These are phyloP conservation scores for Diaporthe ilicicola DNA, from an alignment of 2,329 filamentous ascomycete species.

Conservation along the genomic window DNA sequence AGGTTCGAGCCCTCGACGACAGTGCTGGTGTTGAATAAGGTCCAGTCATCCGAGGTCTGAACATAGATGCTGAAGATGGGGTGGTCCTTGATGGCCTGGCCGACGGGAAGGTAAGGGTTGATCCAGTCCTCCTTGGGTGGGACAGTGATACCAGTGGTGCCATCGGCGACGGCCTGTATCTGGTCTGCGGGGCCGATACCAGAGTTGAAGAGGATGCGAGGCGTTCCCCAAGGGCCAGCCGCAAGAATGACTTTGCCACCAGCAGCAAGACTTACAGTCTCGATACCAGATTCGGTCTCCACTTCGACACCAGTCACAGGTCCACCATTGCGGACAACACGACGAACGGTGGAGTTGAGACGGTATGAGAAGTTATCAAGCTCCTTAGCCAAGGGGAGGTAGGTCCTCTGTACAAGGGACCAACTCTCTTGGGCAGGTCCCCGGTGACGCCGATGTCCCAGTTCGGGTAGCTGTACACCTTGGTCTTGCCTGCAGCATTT, in stretches of 20 bases:
- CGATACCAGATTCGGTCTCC: neutral
- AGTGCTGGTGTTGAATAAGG: conserved; percentile 8
- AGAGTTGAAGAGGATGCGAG: conserved; percentile 30
- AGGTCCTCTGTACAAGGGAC: conserved; percentile 35
- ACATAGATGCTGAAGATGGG: conserved; percentile 36
- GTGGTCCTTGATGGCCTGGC: conserved; percentile 33
- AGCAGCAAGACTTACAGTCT: conserved; percentile 24
- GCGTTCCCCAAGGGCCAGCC: conserved; percentile 34
- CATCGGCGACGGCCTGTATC: conserved; percentile 30
- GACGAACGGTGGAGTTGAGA: conserved; percentile 36
- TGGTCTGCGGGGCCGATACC: conserved; percentile 26
- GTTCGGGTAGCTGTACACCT: conserved; percentile 24
- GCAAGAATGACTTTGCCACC: conserved; percentile 36
- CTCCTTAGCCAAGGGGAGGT: conserved; percentile 35
- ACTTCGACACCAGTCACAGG: neutral
- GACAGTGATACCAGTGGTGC: conserved; percentile 23
- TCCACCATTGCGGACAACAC: conserved; percentile 34
- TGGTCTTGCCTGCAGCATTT: too few species aligned
- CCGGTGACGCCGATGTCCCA: conserved; percentile 23
- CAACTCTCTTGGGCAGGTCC: conserved; percentile 25
- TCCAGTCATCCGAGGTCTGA: conserved; percentile 11
- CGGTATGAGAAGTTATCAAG: conserved; percentile 36
- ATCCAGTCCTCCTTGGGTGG: conserved; percentile 36
- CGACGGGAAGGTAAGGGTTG: conserved; percentile 37
- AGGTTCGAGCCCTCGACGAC: conserved; percentile 1